Percentiles rank a stretch among this genome's conserved stretches.
Conservation (phyloP, 495 filamentous ascomycete genomes). For the Cetradonia linearis region DNA sequence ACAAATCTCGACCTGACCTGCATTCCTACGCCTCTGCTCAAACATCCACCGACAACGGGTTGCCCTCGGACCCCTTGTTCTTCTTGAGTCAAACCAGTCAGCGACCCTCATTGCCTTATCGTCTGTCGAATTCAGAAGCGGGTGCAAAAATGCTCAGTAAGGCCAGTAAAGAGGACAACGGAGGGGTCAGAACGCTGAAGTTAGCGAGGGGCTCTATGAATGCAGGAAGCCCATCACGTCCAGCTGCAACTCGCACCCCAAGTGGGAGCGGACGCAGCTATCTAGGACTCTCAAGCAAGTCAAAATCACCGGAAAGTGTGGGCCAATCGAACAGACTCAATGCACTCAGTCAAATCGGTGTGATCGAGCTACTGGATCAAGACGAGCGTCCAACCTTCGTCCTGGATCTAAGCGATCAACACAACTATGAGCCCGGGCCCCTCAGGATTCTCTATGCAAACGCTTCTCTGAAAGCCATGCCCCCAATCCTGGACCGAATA, state of each 20-base stretch:
- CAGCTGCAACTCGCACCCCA: slow-evolving; percentile 17
- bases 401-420: slow-evolving; percentile 46
- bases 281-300: slow-evolving; percentile 4
- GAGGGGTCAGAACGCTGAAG: slow-evolving; percentile 49
- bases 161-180: slow-evolving; percentile 38
- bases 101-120: slow-evolving; percentile 40
- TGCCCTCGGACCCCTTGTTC: slow-evolving; percentile 46
- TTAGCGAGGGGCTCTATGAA: slow-evolving; percentile 50
- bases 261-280: slow-evolving; percentile 18
- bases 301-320: slow-evolving; percentile 10
- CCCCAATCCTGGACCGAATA: slow-evolving; percentile 40
- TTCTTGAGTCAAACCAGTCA: slow-evolving; percentile 42
- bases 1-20: slow-evolving; percentile 17
- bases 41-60: slow-evolving; percentile 2
- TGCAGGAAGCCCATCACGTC: slow-evolving; percentile 37
- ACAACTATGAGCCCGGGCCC: slow-evolving; percentile 41
- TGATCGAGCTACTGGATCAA: slow-evolving; percentile 55
- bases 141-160: slow-evolving; percentile 50
- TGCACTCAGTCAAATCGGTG: slow-evolving; percentile 47
- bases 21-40: slow-evolving; percentile 10
- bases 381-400: slow-evolving; percentile 61
- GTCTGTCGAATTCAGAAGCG: slow-evolving; percentile 45
- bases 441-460: slow-evolving; percentile 52
- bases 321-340: slow-evolving; percentile 3
- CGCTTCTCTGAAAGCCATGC: slow-evolving; percentile 41